A percentile compares a stretch with the other conserved stretches of the same genome.
phyloP scores from a whole-genome alignment of 1,284 basidiomycete genomes.

The Ganoderma leucocontextum region DNA sequence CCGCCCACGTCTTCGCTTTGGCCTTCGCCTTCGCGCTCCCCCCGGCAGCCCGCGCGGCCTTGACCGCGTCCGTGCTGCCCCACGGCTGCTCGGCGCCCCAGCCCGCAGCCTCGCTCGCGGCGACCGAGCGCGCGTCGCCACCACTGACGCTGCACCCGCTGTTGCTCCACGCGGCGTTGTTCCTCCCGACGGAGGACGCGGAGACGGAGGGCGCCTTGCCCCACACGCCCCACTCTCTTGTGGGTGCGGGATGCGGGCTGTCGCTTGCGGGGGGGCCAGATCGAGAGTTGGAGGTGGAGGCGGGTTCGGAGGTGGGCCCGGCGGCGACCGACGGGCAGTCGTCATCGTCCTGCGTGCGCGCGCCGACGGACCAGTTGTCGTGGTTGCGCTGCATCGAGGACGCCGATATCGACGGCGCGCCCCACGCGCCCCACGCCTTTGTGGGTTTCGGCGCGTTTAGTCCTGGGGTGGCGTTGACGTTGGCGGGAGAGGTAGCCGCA shows the following conservation, averaged over 20 bases:
- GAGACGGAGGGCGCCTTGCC: constrained; percentile 25
- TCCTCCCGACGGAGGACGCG: constrained; percentile 25
- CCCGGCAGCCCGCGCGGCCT: constrained; percentile 6
- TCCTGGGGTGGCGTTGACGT: not conserved
- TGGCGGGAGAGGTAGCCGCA: not conserved
- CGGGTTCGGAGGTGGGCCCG: not conserved
- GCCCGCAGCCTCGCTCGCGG: constrained; percentile 2
- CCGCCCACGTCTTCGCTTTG: constrained; percentile 25
- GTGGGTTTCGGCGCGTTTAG: not conserved
- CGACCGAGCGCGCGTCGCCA: constrained; percentile 4
- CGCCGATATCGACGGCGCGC: constrained; percentile 27
- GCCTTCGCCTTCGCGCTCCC: not conserved
- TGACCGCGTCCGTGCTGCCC: constrained; percentile 21
- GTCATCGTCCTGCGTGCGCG: constrained; percentile 11
- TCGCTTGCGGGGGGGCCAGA: not conserved
- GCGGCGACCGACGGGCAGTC: constrained; percentile 1
- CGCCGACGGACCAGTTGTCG: constrained; percentile 28
- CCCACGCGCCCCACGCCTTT: constrained; percentile 22
- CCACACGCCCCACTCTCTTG: constrained; percentile 16
- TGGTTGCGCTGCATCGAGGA: constrained; percentile 26
- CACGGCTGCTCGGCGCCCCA: constrained; percentile 22
- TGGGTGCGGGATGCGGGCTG: not conserved
- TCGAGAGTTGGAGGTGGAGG: not conserved
- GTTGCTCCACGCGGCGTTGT: constrained; percentile 30
- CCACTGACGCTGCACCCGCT: constrained; percentile 13